Conservation (phyloP, 2,329 filamentous ascomycete species). For the Hypoxylon sp. region DNA sequence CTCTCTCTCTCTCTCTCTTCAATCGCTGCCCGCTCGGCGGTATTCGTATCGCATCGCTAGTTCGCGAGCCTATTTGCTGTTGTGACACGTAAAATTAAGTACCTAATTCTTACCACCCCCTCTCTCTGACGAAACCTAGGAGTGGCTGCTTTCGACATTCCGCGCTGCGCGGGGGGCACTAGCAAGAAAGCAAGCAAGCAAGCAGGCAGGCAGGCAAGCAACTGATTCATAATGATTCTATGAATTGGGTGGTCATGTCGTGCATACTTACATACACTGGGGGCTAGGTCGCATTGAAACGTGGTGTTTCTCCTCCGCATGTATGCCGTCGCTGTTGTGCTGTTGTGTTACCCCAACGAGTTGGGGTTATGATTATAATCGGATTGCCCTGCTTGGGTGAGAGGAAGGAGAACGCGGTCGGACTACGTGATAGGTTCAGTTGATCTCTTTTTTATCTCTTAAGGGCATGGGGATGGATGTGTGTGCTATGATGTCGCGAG, state of each 20-base stretch:
- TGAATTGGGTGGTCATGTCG: slow-evolving; percentile 21
- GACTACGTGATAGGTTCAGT: slow-evolving; percentile 5
- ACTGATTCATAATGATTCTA: slow-evolving; percentile 17
- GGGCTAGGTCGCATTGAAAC: slow-evolving; percentile 40
- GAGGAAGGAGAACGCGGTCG: slow-evolving; percentile 7
- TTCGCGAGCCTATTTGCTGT: slow-evolving; percentile 41
- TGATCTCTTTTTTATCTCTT: slow-evolving; percentile 1
- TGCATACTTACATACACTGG: slow-evolving; percentile 25
- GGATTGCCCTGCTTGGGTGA: slow-evolving; percentile 23
- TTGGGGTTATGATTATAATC: slow-evolving; percentile 8
- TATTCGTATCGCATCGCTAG: slow-evolving; percentile 40
- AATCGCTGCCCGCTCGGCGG: slow-evolving; percentile 20
- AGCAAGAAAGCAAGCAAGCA: neutral
- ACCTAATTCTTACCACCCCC: slow-evolving; percentile 6
- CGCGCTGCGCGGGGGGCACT: slow-evolving; percentile 1
- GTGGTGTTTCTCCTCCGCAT: slow-evolving; percentile 45
- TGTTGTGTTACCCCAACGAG: slow-evolving; percentile 30
- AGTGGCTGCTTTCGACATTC: slow-evolving; percentile 21
- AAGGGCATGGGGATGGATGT: slow-evolving; percentile 5
- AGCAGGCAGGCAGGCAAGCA: too few species aligned
- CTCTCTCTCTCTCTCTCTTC: slow-evolving; percentile 1
- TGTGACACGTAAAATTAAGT: slow-evolving; percentile 37
- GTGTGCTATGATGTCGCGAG: slow-evolving; percentile 9
- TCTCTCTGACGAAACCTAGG: slow-evolving; percentile 22
- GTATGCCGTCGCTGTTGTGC: slow-evolving; percentile 37